Evolutionary conservation across 208 protist genomes (phyloP), one percentile per base, ranked within the genome.

Genomic region (Naegleria fowleri): DNA sequence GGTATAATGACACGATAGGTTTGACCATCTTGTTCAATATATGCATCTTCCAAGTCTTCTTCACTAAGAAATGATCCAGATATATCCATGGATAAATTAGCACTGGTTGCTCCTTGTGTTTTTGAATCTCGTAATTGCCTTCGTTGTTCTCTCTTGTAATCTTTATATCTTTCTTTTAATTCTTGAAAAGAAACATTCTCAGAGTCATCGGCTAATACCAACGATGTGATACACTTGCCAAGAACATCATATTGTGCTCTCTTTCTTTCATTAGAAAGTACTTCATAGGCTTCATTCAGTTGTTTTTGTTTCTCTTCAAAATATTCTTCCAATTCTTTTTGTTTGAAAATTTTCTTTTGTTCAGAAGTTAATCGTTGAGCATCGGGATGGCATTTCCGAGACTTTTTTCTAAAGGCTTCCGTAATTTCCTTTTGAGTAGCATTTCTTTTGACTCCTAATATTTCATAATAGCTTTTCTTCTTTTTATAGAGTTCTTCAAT

Each of bases 261-360:
- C 38, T 92, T 85, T 67, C 15, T 90, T 29, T 85, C 40, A 86
- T 92, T 41, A 38, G 48, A 84, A 22, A 92, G 39, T 36, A 92
- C 91, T 52, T 92, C 90, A 92, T 92, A 92, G 29, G 91, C 91
- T 40, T 92, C 91, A 83, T 55, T 92, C 0, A 92, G 25, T 38
- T 58, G 25, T 88, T 48, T 33, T 39, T 88, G 85, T 58, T 88
- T 88, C 19, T 40, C 19, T 88, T 88, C 85, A 58, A 58, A 88
- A 16, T 88, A 58, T 88, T 58, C n/a, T 88, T 58, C 33, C 41
- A 88, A 88, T 79, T 79, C 67, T 79, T 79, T 79, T 79, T 0
- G 67, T 79, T 79, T 79, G 29, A 79, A 79, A 29, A 79, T 79
- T 33, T 79, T 79, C 67, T 79, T 25, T 79, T 79, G 67, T 36